These are phyloP conservation scores for Aspergillus sclerotioniger DNA, from an alignment of 495 filamentous ascomycete species.

Conservation along the genomic window DNA sequence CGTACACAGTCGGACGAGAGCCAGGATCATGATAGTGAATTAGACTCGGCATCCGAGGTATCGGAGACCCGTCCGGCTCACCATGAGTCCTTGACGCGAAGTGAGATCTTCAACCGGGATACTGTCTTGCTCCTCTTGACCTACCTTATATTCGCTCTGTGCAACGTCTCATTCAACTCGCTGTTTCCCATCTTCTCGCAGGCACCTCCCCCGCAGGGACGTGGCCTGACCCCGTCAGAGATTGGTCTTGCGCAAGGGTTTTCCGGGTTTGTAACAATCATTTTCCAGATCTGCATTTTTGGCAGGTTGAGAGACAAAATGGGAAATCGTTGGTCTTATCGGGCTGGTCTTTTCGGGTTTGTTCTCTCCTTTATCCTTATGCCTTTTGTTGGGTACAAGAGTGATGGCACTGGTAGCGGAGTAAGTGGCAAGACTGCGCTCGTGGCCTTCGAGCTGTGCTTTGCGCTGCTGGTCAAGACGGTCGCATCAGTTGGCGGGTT, in stretches of 20 bases:
- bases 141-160: slow-evolving; percentile 83
- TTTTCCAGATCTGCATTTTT: slow-evolving; percentile 86
- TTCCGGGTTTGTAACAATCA: slow-evolving; percentile 76
- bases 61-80: slow-evolving; percentile 34
- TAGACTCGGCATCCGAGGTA: slow-evolving; percentile 44
- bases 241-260: slow-evolving; percentile 87
- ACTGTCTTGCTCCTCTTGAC: slow-evolving; percentile 77
- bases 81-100: slow-evolving; percentile 39
- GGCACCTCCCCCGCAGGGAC: slow-evolving; percentile 68
- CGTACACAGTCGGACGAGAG: slow-evolving; percentile 27
- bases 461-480: slow-evolving; percentile 81
- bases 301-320: slow-evolving; percentile 73
- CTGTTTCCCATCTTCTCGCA: slow-evolving; percentile 90
- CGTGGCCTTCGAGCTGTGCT: slow-evolving; percentile 66
- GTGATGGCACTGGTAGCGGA: slow-evolving; percentile 42
- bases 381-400: slow-evolving; percentile 83
- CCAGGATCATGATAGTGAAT: slow-evolving; percentile 40
- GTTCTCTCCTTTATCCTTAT: slow-evolving; percentile 79
- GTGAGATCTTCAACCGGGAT: slow-evolving; percentile 68
- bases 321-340: slow-evolving; percentile 83
- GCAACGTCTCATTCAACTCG: slow-evolving; percentile 86
- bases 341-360: slow-evolving; percentile 76
- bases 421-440: slow-evolving; percentile 59
- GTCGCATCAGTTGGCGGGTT: slow-evolving; percentile 84
- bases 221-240: slow-evolving; percentile 68